Base-by-base conservation (phyloP, 148 eudicot species). In the Heliosperma pusillum region DNA sequence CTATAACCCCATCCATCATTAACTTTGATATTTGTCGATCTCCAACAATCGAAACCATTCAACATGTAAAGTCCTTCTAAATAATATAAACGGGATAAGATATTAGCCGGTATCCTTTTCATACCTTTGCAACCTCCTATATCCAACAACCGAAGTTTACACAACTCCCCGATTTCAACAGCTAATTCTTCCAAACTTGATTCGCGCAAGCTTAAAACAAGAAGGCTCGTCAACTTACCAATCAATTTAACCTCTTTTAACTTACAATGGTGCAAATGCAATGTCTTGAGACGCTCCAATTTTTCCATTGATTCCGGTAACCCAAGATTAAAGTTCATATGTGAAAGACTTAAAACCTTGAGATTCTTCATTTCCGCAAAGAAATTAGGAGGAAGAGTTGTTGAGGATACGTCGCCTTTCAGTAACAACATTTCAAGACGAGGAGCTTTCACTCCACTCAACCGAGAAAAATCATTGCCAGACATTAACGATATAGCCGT, bases 11-110 rank as follows among this genome's bases (percentile, higher is more conserved):
- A 58, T 42, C 58, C 27, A 11, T 36, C 58, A 74, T 17, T 15
- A 29, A 2, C 22, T 16, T 30, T 2, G 6, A 45, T 45, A 12
- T 45, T 44, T 33, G 50, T 52, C 17, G 27, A 13, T 26, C n/a
- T 33, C 66, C 66, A 58, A 33, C 40, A 15, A 26, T 15, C 17
- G 10, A 64, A 16, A 20, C 47, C 44, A 70, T 16, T 8, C 8
- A 30, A 5, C 33, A 57, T 42, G 33, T 40, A 74, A 74, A 74
- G 24, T 44, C 68, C 76, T 74, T 74, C 76, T 66, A 74, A 74
- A 0, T 62, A 22, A 45, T 58, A 40, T 1, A 7, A 65, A 2
- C 29, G 53, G 12, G 67, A 13, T 24, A 77, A 16, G 29, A 77
- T 29, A 5, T 77, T 44, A 69, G 68, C 50, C 10, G 59, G 60